Evolutionary conservation across 2,329 filamentous ascomycete species (phyloP).

Genomic region (Venturiaceae sp.): DNA sequence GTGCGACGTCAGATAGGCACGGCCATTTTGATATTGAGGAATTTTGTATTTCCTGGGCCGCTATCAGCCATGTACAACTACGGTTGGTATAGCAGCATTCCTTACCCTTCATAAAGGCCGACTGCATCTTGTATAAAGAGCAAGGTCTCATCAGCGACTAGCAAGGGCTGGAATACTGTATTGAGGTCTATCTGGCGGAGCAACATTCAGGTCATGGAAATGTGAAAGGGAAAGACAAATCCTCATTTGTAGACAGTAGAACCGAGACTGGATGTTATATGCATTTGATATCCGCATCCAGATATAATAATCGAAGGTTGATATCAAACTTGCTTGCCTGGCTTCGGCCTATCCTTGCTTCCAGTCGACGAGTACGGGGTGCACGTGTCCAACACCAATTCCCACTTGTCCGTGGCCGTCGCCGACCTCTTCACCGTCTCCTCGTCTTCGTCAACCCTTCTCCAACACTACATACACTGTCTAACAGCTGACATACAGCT

Average conservation of each 20-base stretch:
- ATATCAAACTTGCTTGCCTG: neutral
- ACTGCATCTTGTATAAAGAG: slow-evolving; percentile 97
- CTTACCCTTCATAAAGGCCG: slow-evolving; percentile 92
- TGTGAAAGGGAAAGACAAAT: slow-evolving; percentile 15
- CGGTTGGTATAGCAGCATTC: slow-evolving; percentile 14
- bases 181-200: slow-evolving; percentile 92
- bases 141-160: slow-evolving; percentile 86
- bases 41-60: slow-evolving; percentile 79
- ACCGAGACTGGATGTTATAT: neutral
- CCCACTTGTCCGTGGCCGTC: no score
- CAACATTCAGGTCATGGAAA: slow-evolving; percentile 66
- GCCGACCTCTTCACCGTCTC: neutral
- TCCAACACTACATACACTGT: neutral
- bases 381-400: neutral
- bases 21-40: slow-evolving; percentile 85
- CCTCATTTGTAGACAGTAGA: neutral
- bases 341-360: no score
- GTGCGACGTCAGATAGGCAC: slow-evolving; percentile 93
- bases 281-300: neutral
- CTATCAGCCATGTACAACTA: neutral
- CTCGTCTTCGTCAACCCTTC: neutral
- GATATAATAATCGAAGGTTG: neutral
- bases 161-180: slow-evolving; percentile 84
- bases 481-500: neutral
- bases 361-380: no score